phyloP scores from a whole-genome alignment of 148 eudicot species.

The Talinum fruticosum region DNA sequence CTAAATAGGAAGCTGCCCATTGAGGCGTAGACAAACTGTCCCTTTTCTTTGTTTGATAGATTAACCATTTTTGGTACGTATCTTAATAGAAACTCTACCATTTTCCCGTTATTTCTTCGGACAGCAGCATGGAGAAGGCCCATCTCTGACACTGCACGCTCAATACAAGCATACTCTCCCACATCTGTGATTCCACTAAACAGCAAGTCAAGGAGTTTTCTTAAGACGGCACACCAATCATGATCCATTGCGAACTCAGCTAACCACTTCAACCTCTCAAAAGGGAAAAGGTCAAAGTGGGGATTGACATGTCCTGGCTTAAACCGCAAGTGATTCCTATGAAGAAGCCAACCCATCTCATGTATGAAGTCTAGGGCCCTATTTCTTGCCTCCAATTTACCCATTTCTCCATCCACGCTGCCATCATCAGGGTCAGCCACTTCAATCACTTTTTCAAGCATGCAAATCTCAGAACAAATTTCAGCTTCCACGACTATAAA shows the following conservation, averaged over 20 bases:
- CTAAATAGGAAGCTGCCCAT: slow-evolving; percentile 44
- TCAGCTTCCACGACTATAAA: slow-evolving; percentile 87
- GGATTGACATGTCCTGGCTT: slow-evolving; percentile 34
- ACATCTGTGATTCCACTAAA: slow-evolving; percentile 58
- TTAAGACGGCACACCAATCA: slow-evolving; percentile 83
- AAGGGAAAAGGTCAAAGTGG: slow-evolving; percentile 49
- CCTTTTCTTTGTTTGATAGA: slow-evolving; percentile 22
- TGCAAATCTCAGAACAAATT: slow-evolving; percentile 84
- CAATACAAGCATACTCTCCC: slow-evolving; percentile 43
- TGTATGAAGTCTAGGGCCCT: slow-evolving; percentile 73
- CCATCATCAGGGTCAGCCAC: slow-evolving; percentile 28
- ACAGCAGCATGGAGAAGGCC: slow-evolving; percentile 85
- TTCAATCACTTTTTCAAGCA: slow-evolving; percentile 58
- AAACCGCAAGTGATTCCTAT: slow-evolving; percentile 39
- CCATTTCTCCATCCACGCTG: slow-evolving; percentile 24
- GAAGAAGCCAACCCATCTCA: slow-evolving; percentile 98
- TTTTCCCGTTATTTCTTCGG: slow-evolving; percentile 52
- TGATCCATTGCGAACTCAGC: slow-evolving; percentile 71
- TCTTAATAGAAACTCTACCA: slow-evolving; percentile 67
- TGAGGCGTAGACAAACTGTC: slow-evolving; percentile 13
- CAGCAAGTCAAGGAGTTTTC: slow-evolving; percentile 60
- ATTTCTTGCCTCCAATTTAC: slow-evolving; percentile 30
- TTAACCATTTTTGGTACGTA: slow-evolving; percentile 37
- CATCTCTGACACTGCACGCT: slow-evolving; percentile 51
- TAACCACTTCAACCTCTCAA: slow-evolving; percentile 68